Evolutionary conservation across 225 moss, liverwort and hornwort genomes (phyloP).

Genomic region (Sphagnum contortum): DNA sequence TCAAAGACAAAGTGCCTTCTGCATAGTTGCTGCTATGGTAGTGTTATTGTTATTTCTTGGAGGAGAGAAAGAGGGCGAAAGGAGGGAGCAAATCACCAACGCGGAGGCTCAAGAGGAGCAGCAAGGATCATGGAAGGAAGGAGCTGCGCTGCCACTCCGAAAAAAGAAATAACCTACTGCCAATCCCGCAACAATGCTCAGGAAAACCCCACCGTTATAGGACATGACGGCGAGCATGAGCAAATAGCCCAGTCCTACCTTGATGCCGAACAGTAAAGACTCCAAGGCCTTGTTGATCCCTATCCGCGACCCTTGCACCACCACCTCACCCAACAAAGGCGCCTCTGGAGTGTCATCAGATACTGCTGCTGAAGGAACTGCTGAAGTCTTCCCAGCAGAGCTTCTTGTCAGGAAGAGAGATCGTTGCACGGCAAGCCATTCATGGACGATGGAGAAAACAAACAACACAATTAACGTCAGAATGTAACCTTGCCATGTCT

Average conservation of each 20-base stretch:
- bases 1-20: too few species aligned
- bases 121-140: constrained; percentile 7
- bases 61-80: too few species aligned
- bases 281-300: constrained; percentile 8
- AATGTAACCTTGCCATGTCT: constrained; percentile 39
- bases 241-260: constrained; percentile 38
- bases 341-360: constrained; percentile 9
- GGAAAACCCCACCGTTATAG: constrained; percentile 51
- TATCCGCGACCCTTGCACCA: constrained; percentile 1
- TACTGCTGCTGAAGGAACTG: background rate
- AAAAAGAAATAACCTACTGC: constrained; percentile 22
- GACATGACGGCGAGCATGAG: constrained; percentile 66
- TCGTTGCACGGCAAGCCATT: constrained; percentile 49
- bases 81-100: too few species aligned
- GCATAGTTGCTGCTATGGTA: too few species aligned
- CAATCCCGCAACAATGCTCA: constrained; percentile 37
- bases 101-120: background rate
- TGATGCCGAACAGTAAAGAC: constrained; percentile 35
- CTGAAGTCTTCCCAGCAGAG: background rate
- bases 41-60: too few species aligned
- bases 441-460: constrained; percentile 49
- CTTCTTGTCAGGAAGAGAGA: constrained; percentile 2
- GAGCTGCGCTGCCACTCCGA: constrained; percentile 2
- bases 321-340: constrained; percentile 20
- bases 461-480: constrained; percentile 51